A percentile compares a stretch with the other conserved stretches of the same genome.
Evolutionary conservation across 1,284 basidiomycete species (phyloP).

Genomic region (Cystobasidium pallidum): DNA sequence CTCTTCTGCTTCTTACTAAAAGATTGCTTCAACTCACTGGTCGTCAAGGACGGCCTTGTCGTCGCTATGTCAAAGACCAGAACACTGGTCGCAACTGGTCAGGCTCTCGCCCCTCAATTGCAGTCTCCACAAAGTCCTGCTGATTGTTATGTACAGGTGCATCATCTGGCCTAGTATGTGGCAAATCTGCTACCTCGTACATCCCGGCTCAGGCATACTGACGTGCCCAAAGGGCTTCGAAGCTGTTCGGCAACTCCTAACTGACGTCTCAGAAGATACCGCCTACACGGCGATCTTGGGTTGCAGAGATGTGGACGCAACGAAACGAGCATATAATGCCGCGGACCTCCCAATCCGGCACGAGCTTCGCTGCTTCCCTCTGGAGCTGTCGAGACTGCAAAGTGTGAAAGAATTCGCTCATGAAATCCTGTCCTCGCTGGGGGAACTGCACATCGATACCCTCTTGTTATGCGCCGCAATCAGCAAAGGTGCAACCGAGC

Average conservation of each 20-base stretch:
- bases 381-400: constrained; percentile 18
- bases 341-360: background rate
- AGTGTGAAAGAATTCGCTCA: constrained; percentile 6
- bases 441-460: constrained; percentile 1
- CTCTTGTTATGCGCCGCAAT: constrained; percentile 32
- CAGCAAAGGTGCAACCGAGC: constrained; percentile 8
- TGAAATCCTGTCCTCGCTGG: constrained; percentile 1
- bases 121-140: too few relatives aligned
- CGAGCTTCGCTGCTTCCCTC: background rate
- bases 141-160: background rate
- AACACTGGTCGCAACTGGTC: background rate
- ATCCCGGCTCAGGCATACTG: too few relatives aligned
- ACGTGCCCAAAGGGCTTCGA: constrained; percentile 16
- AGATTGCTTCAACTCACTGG: background rate
- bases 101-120: background rate
- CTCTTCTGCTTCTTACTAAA: background rate
- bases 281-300: constrained; percentile 22
- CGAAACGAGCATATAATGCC: constrained; percentile 8
- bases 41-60: background rate
- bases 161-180: constrained; percentile 20
- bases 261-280: background rate
- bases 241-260: constrained; percentile 31
- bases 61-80: background rate
- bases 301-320: background rate
- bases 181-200: background rate